phyloP scores from a whole-genome alignment of 2,329 filamentous ascomycete species.

The Aspergillus udagawae region DNA sequence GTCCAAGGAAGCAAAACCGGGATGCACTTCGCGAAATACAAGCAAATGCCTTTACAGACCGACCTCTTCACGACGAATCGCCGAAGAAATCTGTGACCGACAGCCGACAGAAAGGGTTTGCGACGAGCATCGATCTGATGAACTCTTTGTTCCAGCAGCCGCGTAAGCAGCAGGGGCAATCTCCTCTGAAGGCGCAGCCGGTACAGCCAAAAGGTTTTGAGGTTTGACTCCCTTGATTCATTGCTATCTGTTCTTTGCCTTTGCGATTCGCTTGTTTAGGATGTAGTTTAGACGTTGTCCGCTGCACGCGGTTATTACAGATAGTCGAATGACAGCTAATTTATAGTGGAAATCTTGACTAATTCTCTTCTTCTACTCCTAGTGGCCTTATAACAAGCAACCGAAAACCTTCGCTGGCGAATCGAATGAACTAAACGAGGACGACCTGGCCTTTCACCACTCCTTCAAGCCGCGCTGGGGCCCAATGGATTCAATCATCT shows the following conservation, averaged over 20 bases:
- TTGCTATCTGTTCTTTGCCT: conserved; percentile 41
- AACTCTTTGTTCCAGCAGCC: conserved; percentile 82
- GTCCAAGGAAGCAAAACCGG: conserved; percentile 87
- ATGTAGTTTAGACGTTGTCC: conserved; percentile 2
- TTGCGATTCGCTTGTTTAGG: conserved; percentile 2
- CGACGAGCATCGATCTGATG: conserved; percentile 92
- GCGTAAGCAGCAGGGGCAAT: conserved; percentile 39
- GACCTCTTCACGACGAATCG: conserved; percentile 35
- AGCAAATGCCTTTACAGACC: conserved; percentile 53
- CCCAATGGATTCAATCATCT: conserved; percentile 67
- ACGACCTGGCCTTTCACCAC: conserved; percentile 66
- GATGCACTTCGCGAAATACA: conserved; percentile 65
- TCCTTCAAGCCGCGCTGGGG: conserved; percentile 78
- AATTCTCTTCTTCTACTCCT: conserved; percentile 30
- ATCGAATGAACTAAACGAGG: conserved; percentile 56
- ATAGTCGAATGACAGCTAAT: conserved; percentile 36
- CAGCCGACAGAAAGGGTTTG: conserved; percentile 59
- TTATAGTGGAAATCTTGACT: conserved; percentile 38
- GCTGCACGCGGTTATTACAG: conserved; percentile 16
- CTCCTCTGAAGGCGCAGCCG: conserved; percentile 52
- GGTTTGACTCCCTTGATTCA: conserved; percentile 66
- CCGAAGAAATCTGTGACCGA: conserved; percentile 19
- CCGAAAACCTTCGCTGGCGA: conserved; percentile 64
- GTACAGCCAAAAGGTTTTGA: conserved; percentile 68
- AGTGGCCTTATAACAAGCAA: conserved; percentile 86